Evolutionary conservation across 352 stramenopile species (phyloP), one percentile per base, ranked within the genome.

Genomic region (Pythium dissotocum): DNA sequence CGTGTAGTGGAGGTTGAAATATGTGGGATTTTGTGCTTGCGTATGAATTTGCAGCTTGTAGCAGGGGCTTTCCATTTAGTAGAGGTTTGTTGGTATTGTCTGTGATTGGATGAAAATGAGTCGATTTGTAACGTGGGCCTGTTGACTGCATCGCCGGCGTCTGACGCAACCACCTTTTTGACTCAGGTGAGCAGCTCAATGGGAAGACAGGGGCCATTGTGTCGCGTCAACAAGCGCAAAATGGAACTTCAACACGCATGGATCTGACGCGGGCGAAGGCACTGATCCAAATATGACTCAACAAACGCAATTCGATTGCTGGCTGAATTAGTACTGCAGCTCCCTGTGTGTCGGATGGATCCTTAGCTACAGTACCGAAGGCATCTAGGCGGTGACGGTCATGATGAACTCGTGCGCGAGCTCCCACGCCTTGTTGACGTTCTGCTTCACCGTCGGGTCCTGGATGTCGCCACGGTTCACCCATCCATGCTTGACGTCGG

Each of bases 401-500:
- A 65, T 13, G 35, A 70, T 42, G 38, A 70, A 70, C 14, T 24
- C 46, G n/a, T 48, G 48, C 26, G 64, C 64, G 12, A 70, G 28
- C 36, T 57, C 13, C 70, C 80, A 87, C 4, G 81, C 77, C 57
- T 80, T 77, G 54, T 67, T 69, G 8, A 89, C 76, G n/a, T 53
- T 65, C 6, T 55, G 59, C 56, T 81, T 76, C 16, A 77, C 53
- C 7, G 57, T 65, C 14, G 72, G 35, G 61, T 89, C 70, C 12
- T 73, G 63, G n/a, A 89, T 21, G 49, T 88, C 77, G 21, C 78
- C 78, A 61, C 80, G 77, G 74, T 85, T 83, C 53, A 88, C 79
- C 79, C 79, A 91, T 49, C 78, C 77, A 51, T 89, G 78, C 28
- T 78, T 70, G 38, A 82, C 71, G 32, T 80, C 56, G 12, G 67